These are phyloP conservation scores for Scedosporium apiospermum DNA, from an alignment of 2,329 filamentous ascomycete genomes.

Conservation along the genomic window DNA sequence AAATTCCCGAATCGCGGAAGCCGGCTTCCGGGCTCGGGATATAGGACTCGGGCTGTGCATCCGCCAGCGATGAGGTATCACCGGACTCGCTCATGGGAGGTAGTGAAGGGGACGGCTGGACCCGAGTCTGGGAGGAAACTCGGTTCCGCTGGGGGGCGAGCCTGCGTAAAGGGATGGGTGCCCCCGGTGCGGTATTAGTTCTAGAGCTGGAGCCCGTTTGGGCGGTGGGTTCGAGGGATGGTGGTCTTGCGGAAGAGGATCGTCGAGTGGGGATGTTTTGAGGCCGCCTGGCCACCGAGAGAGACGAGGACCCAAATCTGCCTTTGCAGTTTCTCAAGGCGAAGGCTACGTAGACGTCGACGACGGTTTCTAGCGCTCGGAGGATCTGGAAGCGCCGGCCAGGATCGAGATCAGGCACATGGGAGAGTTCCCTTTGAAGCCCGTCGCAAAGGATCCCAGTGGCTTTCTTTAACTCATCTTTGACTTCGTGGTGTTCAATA, in stretches of 20 bases:
- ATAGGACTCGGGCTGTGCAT: neutral
- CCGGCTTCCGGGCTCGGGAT: neutral
- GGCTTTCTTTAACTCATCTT: neutral
- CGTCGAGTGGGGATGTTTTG: neutral
- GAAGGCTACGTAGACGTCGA: neutral
- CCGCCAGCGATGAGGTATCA: neutral
- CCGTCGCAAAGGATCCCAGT: neutral
- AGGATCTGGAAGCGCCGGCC: neutral
- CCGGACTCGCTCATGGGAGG: neutral
- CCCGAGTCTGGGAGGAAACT: neutral
- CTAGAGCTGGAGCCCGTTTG: neutral
- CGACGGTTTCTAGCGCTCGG: neutral
- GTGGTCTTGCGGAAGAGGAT: neutral
- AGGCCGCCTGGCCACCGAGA: neutral
- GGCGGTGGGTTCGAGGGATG: neutral
- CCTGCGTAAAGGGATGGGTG: neutral
- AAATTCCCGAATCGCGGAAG: neutral
- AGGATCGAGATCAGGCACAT: neutral
- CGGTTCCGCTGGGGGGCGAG: neutral
- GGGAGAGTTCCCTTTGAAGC: neutral
- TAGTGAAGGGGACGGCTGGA: neutral
- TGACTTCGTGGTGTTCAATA: neutral
- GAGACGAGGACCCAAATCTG: neutral
- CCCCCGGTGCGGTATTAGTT: neutral
- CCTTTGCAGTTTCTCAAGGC: neutral